phyloP scores from a whole-genome alignment of 1,139 yeast genomes.

The Taphrina confusa region DNA sequence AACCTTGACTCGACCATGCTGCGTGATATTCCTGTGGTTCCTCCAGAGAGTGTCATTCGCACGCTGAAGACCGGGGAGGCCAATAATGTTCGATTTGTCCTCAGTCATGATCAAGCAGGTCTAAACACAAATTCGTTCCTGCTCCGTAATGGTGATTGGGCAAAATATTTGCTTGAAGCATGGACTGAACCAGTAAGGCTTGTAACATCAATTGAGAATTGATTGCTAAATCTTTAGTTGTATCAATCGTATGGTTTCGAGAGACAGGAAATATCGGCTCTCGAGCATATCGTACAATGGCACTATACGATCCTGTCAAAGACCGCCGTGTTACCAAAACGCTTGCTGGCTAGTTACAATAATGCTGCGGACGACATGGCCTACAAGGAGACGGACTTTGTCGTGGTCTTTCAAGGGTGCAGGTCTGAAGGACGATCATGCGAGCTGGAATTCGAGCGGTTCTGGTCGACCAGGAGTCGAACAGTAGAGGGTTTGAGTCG shows the following conservation, averaged over 20 bases:
- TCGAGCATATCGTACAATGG: constrained; percentile 89
- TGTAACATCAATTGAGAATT: neutral
- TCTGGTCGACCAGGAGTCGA: constrained; percentile 1
- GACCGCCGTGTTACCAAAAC: constrained; percentile 68
- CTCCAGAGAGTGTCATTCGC: constrained; percentile 66
- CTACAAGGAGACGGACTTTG: constrained; percentile 48
- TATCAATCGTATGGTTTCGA: constrained; percentile 69
- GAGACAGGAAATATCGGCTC: constrained; percentile 60
- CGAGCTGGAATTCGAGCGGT: constrained; percentile 44
- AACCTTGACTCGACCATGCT: constrained; percentile 61
- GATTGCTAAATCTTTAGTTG: constrained; percentile 44
- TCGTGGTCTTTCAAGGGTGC: constrained; percentile 46
- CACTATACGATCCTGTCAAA: constrained; percentile 76
- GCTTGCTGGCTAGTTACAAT: constrained; percentile 55
- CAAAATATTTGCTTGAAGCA: constrained; percentile 68
- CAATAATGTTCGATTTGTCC: constrained; percentile 56
- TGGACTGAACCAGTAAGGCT: constrained; percentile 60
- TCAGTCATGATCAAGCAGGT: constrained; percentile 65
- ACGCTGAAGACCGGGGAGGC: constrained; percentile 67
- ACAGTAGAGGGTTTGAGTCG: constrained; percentile 2
- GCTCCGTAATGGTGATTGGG: constrained; percentile 62
- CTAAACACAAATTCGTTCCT: constrained; percentile 70
- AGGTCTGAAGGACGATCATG: constrained; percentile 44
- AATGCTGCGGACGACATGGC: constrained; percentile 45
- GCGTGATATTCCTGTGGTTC: constrained; percentile 67